A percentile compares a stretch with the other conserved stretches of the same genome.
Evolutionary conservation across 225 moss, liverwort and hornwort species (phyloP).

Genomic region (Bryoerythrophyllum caledonicum): DNA sequence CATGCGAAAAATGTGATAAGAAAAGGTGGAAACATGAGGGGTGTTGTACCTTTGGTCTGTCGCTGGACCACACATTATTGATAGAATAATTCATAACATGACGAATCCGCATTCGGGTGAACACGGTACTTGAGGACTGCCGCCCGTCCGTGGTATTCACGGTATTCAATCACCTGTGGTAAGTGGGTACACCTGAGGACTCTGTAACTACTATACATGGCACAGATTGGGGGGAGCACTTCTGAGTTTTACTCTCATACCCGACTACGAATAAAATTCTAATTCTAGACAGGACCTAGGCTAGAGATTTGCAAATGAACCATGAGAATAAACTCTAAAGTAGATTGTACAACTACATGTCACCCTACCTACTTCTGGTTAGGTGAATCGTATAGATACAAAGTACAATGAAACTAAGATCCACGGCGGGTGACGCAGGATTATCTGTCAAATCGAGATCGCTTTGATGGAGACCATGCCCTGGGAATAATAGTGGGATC

Average conservation of each 20-base stretch:
- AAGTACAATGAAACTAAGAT: constrained; percentile 19
- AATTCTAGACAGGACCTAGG: constrained; percentile 5
- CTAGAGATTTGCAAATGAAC: constrained; percentile 10
- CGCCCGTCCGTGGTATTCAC: constrained; percentile 34
- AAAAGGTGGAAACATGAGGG: background rate
- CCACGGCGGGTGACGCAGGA: constrained; percentile 13
- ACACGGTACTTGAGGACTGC: constrained; percentile 21
- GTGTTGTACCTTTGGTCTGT: background rate
- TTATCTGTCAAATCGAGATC: constrained; percentile 47
- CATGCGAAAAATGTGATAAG: background rate
- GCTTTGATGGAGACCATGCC: constrained; percentile 49
- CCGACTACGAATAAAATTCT: constrained; percentile 10
- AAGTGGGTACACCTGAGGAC: constrained; percentile 18
- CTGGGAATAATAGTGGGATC: constrained; percentile 40
- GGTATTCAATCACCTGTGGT: constrained; percentile 19
- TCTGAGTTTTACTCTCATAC: constrained; percentile 13
- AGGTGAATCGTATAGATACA: constrained; percentile 38
- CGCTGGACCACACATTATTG: constrained; percentile 22
- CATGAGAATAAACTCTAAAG: constrained; percentile 18
- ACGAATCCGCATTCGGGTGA: constrained; percentile 31
- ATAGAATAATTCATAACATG: constrained; percentile 9
- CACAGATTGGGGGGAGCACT: constrained; percentile 25
- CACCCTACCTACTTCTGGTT: constrained; percentile 20
- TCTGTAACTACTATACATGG: constrained; percentile 46
- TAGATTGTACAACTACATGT: constrained; percentile 42